Percentiles rank a stretch among this genome's conserved stretches.
Evolutionary conservation across 345 rosid genomes (phyloP).

Genomic region (Excoecaria agallocha): DNA sequence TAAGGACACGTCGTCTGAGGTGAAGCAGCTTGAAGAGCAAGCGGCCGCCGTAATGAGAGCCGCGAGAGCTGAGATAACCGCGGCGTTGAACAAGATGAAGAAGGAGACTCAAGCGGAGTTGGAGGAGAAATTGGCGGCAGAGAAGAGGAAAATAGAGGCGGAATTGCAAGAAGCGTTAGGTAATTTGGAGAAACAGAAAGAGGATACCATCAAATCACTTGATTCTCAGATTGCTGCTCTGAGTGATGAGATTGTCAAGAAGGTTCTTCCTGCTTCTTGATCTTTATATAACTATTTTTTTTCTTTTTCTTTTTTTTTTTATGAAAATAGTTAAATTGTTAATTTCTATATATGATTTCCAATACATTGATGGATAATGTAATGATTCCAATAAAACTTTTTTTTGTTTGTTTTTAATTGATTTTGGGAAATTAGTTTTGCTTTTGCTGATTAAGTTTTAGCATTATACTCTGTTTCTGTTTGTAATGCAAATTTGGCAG

Average conservation of each 20-base stretch:
- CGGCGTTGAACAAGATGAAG: conserved; percentile 85
- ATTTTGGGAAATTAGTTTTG: too few species aligned
- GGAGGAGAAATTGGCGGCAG: conserved; percentile 58
- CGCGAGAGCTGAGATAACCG: conserved; percentile 84
- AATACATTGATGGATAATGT: conserved; percentile 5
- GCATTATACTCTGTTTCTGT: too few species aligned
- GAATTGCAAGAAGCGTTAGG: conserved; percentile 76
- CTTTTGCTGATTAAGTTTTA: too few species aligned
- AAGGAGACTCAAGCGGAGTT: conserved; percentile 81
- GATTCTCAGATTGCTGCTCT: conserved; percentile 82
- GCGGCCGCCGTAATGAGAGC: conserved; percentile 78
- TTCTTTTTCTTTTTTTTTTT: not conserved
- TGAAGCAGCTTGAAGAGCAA: conserved; percentile 83
- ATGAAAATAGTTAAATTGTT: not conserved
- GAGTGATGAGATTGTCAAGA: conserved; percentile 78
- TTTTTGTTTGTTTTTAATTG: too few species aligned
- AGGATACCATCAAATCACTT: conserved; percentile 65
- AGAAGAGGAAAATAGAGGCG: conserved; percentile 73
- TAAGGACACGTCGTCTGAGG: conserved; percentile 75
- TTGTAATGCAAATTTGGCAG: too few species aligned
- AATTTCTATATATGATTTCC: conserved; percentile 1
- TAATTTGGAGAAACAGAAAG: conserved; percentile 80
- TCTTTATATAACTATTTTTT: not conserved
- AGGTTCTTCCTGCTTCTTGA: conserved; percentile 70
- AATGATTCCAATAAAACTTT: not conserved